Base-by-base conservation (phyloP, 208 protist genomes). In the Naegleria gruberi region DNA sequence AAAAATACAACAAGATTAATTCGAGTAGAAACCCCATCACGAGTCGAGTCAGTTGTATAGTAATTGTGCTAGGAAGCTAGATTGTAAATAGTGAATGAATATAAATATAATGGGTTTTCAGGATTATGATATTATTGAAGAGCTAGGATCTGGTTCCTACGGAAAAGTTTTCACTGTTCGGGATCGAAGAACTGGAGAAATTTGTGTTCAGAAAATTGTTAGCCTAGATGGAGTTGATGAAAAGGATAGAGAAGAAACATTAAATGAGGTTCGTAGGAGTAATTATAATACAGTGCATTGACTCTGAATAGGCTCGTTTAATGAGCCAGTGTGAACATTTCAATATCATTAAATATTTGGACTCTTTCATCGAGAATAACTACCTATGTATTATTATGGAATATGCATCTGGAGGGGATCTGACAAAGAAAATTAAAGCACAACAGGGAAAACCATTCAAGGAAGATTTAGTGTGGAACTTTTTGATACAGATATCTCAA, bases 321-420 rank as follows among this genome's bases (percentile, higher is more conserved):
- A 86, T 86, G 82, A 86, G 82, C 41, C 23, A 51, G 45, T 65
- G 89, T 42, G 90, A 92, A 19, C 92, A 93, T 77, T 85, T 82
- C 26, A 93, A 93, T 42, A 92, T 93, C 41, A 88, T 93, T 15
- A 47, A 42, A 85, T 93, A 93, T 51, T 82, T 37, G 8, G 91
- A 90, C 3, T n/a, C 23, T 65, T 93, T 93, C 47, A 89, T 89
- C 34, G 90, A 94, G 42, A 87, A 93, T 41, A 90, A 74, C 19
- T 23, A 84, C 17, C 86, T 93, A 0, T 34, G 93, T 74, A 93
- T 93, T 55, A 83, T 93, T 30, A 96, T 98, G 95, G 95, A 97
- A 44, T 97, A 96, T 93, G 97, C 97, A 92, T 94, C 94, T 90
- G 95, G 95, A 73, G 96, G 96, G 4, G 96, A 98, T 92, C 92